phyloP scores from a whole-genome alignment of 2,329 filamentous ascomycete species.

The Phaeosphaeriaceae sp. region DNA sequence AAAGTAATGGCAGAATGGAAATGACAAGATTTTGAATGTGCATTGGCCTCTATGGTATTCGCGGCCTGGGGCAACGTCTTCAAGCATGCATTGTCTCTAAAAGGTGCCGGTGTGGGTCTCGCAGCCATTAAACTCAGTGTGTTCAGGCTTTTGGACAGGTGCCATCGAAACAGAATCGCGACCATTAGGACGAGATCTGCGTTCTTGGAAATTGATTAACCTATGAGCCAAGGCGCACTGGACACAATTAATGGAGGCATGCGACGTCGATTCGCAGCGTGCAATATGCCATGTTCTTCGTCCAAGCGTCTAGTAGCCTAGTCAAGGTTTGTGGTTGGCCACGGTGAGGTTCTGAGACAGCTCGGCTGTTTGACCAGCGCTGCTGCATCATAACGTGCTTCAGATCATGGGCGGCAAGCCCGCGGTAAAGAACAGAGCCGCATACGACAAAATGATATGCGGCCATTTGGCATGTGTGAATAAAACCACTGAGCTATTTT shows the following conservation, averaged over 20 bases:
- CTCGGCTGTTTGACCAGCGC: slow-evolving; percentile 32
- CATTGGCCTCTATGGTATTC: slow-evolving; percentile 22
- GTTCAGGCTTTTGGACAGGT: slow-evolving; percentile 7
- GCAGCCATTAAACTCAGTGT: slow-evolving; percentile 11
- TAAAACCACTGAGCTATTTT: neutral
- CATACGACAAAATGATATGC: neutral
- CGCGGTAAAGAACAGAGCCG: slow-evolving; percentile 5
- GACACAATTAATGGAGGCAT: slow-evolving; percentile 14
- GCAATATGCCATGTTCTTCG: slow-evolving; percentile 3
- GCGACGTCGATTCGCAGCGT: neutral
- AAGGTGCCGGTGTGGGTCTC: slow-evolving; percentile 20
- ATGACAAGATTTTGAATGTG: slow-evolving; percentile 40
- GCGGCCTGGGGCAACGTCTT: slow-evolving; percentile 22
- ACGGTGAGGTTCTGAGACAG: slow-evolving; percentile 26
- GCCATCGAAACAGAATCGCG: slow-evolving; percentile 20
- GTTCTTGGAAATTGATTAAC: slow-evolving; percentile 32
- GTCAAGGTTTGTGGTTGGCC: slow-evolving; percentile 22
- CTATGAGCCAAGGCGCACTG: slow-evolving; percentile 15
- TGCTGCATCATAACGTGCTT: slow-evolving; percentile 33
- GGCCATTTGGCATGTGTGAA: too few species aligned
- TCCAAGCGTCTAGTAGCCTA: slow-evolving; percentile 7
- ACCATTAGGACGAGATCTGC: slow-evolving; percentile 25
- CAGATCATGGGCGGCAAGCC: slow-evolving; percentile 16
- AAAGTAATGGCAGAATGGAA: slow-evolving; percentile 28
- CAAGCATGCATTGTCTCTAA: slow-evolving; percentile 36